A percentile compares a stretch with the other conserved stretches of the same genome.
phyloP scores from a whole-genome alignment of 495 filamentous ascomycete genomes.

The Lasiosphaeria miniovina region DNA sequence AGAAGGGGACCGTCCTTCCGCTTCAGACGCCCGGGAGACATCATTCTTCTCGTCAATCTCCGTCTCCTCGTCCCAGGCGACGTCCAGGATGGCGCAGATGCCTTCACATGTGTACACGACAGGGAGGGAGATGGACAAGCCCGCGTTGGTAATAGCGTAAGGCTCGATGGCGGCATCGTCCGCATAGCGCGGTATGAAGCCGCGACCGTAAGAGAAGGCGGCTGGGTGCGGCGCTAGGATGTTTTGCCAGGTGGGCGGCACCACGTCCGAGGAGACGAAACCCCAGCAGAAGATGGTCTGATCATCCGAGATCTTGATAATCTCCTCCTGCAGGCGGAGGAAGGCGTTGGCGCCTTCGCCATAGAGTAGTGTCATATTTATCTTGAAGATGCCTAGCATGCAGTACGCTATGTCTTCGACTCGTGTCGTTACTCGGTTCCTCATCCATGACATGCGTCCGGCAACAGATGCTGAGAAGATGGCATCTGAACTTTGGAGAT shows the following conservation, averaged over 20 bases:
- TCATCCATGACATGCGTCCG: conserved; percentile 31
- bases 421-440: conserved; percentile 21
- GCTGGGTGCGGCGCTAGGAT: not conserved
- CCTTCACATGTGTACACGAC: not conserved
- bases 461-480: conserved; percentile 15
- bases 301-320: conserved; percentile 25
- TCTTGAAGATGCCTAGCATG: conserved; percentile 29
- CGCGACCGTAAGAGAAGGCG: not conserved
- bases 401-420: conserved; percentile 29
- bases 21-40: not conserved
- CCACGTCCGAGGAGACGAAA: not conserved
- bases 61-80: not conserved
- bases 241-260: not conserved
- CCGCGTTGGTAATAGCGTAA: conserved; percentile 6
- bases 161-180: conserved; percentile 1
- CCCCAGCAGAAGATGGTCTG: conserved; percentile 31
- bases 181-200: not conserved
- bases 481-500: conserved; percentile 13
- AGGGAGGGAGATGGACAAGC: conserved; percentile 6
- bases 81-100: not conserved
- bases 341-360: conserved; percentile 28
- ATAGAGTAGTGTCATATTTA: conserved; percentile 27
- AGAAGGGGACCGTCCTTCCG: not conserved
- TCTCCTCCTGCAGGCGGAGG: conserved; percentile 26
- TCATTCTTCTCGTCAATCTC: not conserved